Percentiles rank a stretch among this genome's conserved stretches.
Evolutionary conservation across 805 yeast genomes (phyloP).

Genomic region (Candida boidinii): DNA sequence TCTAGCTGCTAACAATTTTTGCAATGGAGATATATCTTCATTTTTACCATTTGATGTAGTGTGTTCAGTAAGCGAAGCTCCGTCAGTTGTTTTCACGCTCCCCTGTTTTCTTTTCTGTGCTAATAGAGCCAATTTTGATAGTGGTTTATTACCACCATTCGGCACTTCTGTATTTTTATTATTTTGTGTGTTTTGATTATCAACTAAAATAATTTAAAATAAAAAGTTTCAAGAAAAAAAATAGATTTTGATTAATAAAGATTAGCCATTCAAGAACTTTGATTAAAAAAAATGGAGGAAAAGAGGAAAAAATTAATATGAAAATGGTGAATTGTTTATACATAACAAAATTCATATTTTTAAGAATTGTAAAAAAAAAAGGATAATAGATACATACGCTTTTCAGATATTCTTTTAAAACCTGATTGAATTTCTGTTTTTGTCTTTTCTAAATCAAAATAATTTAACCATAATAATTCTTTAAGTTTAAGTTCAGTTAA

Average conservation of each 20-base stretch:
- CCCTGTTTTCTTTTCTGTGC: constrained; percentile 31
- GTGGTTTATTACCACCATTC: constrained; percentile 2
- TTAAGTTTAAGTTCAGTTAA: constrained; percentile 43
- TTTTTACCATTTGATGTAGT: too few species aligned
- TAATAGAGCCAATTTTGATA: constrained; percentile 37
- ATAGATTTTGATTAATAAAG: not conserved
- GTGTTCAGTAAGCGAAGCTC: too few species aligned
- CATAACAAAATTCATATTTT: not conserved
- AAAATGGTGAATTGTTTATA: not conserved
- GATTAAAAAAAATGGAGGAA: not conserved
- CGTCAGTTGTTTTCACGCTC: too few species aligned
- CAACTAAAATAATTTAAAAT: not conserved
- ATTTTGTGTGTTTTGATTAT: not conserved
- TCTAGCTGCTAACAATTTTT: too few species aligned
- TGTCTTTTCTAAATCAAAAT: constrained; percentile 45
- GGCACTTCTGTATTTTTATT: not conserved
- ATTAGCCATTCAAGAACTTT: not conserved
- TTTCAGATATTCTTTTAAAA: too few species aligned
- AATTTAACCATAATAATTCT: constrained; percentile 51
- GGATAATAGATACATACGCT: constrained; percentile 14
- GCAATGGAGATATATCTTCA: too few species aligned
- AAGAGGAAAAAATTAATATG: not conserved
- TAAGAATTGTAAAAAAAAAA: not conserved
- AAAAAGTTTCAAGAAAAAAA: not conserved
- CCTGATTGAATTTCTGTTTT: constrained; percentile 35